Base-by-base conservation (phyloP, 129 eudicot genomes). In the Centella asiatica region DNA sequence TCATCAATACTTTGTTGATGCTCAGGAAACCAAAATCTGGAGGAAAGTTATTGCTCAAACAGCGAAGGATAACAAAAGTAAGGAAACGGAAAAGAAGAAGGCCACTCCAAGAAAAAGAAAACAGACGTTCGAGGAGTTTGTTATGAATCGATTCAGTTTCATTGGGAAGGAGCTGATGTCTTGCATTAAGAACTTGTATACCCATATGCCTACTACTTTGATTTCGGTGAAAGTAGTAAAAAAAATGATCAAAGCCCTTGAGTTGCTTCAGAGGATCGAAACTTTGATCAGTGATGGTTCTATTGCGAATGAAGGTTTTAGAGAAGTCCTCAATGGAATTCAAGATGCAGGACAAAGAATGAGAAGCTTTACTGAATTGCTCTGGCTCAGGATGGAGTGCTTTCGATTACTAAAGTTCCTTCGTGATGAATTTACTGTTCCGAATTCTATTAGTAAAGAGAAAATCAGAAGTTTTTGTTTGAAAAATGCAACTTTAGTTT, bases 401-500 rank as follows among this genome's bases (percentile, higher is more conserved):
- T 0, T 22, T 48, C 24, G 11, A 48, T 4, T 48, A 6, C 13
- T 48, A 1, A 48, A 4, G 20, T 20, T n/a, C 28, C 54, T 48
- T 48, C 54, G 54, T 1, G 12, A 20, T 48, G 19, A 3, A 20
- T 19, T 59, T 0, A 0, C 11, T 34, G 13, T 59, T 19, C 64
- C 64, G 19, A n/a, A n/a, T 1, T 8, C 20, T 5, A n/a, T 0
- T 2, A n/a, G 24, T 0, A 22, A 37, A 5, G 0, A 9, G 9
- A 4, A 59, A 19, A 33, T 57, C 4, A 10, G 31, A 36, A 39
- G 23, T 11, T 71, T 71, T 20, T 71, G 69, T 50, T 62, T 62
- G 32, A 2, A 13, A 28, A 71, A 62, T 40, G 75, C 75, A 49
- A 2, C 29, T n/a, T 51, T 71, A 40, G 17, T 71, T 25, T 61